A percentile compares a stretch with the other conserved stretches of the same genome.
These are phyloP conservation scores for Pseudocercospora musae DNA, from an alignment of 2,329 filamentous ascomycete species.

Conservation along the genomic window DNA sequence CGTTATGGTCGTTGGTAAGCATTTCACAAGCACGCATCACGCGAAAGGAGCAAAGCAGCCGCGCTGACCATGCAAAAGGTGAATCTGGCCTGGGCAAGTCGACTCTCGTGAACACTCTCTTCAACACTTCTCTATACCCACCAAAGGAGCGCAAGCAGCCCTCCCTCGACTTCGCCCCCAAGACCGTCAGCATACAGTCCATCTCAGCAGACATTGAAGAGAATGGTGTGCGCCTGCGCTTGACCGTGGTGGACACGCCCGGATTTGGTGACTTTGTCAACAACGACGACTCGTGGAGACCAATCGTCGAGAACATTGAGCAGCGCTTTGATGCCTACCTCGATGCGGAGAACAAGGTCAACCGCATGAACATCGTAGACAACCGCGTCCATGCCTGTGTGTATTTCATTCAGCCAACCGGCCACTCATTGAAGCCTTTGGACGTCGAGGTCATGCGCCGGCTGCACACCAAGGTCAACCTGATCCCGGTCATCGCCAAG, in stretches of 20 bases:
- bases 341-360: slow-evolving; percentile 99
- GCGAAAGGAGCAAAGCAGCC: slow-evolving; percentile 1
- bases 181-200: slow-evolving; percentile 59
- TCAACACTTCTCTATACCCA: slow-evolving; percentile 98
- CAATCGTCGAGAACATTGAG: slow-evolving; percentile 99
- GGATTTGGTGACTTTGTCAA: slow-evolving; percentile 99
- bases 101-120: slow-evolving; percentile 96
- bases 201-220: slow-evolving; percentile 76
- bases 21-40: neutral
- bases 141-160: slow-evolving; percentile 98
- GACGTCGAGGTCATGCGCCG: slow-evolving; percentile 99
- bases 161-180: slow-evolving; percentile 96
- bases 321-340: slow-evolving; percentile 97
- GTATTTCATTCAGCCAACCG: slow-evolving; percentile 99
- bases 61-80: slow-evolving; percentile 54
- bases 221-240: slow-evolving; percentile 89
- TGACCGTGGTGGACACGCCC: slow-evolving; percentile 96
- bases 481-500: slow-evolving; percentile 99
- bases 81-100: slow-evolving; percentile 99
- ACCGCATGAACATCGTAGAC: slow-evolving; percentile 99
- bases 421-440: slow-evolving; percentile 95
- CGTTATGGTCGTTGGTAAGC: slow-evolving; percentile 99
- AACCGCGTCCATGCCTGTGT: slow-evolving; percentile 98
- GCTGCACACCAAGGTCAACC: slow-evolving; percentile 99
- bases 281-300: slow-evolving; percentile 99